These are phyloP conservation scores for Rhododendron kiyosumense DNA, from an alignment of 148 eudicot genomes.

Conservation along the genomic window DNA sequence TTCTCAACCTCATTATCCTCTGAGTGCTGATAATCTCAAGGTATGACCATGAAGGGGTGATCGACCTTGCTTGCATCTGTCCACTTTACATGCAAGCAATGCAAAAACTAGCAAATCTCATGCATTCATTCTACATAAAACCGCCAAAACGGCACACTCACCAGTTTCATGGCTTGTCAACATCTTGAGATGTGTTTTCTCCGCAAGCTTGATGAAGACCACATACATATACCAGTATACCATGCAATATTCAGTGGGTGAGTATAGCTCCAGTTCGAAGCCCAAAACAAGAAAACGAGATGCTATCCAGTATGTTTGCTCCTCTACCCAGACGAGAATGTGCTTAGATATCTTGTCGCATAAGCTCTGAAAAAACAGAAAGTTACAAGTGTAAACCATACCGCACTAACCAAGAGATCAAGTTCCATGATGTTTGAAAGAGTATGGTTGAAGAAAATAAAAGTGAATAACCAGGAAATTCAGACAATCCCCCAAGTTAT, in stretches of 20 bases:
- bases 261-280: conserved; percentile 83
- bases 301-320: conserved; percentile 96
- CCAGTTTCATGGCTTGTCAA: conserved; percentile 54
- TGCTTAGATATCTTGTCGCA: conserved; percentile 53
- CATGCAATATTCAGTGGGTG: conserved; percentile 90
- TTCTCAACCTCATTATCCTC: background rate
- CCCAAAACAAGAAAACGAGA: conserved; percentile 81
- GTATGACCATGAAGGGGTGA: background rate
- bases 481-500: background rate
- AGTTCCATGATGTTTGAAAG: background rate
- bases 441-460: background rate
- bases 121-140: background rate
- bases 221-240: conserved; percentile 94
- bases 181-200: conserved; percentile 77
- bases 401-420: background rate
- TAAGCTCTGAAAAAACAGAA: conserved; percentile 43
- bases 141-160: conserved; percentile 27
- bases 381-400: background rate
- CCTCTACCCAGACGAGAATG: conserved; percentile 89
- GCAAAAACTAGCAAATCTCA: conserved; percentile 3
- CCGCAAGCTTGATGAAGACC: conserved; percentile 79
- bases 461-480: background rate
- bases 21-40: background rate
- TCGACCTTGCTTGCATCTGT: background rate
- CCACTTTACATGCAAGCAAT: background rate